Evolutionary conservation across 495 filamentous ascomycete genomes (phyloP), one percentile per base, ranked within the genome.

Genomic region (Neurospora terricola): DNA sequence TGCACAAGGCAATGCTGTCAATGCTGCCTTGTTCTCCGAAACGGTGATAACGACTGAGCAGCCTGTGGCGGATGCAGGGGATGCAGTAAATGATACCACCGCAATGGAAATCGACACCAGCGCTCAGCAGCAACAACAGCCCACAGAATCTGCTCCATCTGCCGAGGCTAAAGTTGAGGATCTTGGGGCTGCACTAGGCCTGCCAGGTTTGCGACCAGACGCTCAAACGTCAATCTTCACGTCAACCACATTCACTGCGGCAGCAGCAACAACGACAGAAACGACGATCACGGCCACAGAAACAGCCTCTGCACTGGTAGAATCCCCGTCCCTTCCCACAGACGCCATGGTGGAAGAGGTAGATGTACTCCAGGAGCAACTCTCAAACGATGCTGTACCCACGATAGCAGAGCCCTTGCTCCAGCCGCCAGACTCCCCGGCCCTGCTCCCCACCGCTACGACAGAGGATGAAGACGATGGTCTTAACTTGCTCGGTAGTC

Each of bases 91-190:
- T 62, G 70, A 16, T 8, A 14, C 27, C 37, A n/a, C 16, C 34
- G 1, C 83, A 79, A 38, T 87, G 82, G 27, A 86, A 78, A 74
- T 77, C 85, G 40, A 85, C 81, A 72, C 54, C 54, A 27, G 14
- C 14, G 6, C 4, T 34, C 39, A 69, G 66, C 38, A 43, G 27
- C 62, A 70, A 34, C 68, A 42, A 37, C 40, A 38, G 16, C 69
- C 69, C n/a, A 18, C 12, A 36, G 27, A 66, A 66, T 66, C 27
- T 8, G 11, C 54, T 66, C 27, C 27, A 66, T 36, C 27, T 66
- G 27, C 14, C 27, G 54, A 66, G 27, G 54, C 54, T 14, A 66
- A 66, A 30, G 54, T 66, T 66, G 54, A 66, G 27, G 54, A 66
- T 2, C 6, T 36, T 36, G 54, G 23, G 27, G 54, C 54, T 66